These are phyloP conservation scores for Triticum monococcum DNA, from an alignment of 176 grass and related monocot species.

Conservation along the genomic window DNA sequence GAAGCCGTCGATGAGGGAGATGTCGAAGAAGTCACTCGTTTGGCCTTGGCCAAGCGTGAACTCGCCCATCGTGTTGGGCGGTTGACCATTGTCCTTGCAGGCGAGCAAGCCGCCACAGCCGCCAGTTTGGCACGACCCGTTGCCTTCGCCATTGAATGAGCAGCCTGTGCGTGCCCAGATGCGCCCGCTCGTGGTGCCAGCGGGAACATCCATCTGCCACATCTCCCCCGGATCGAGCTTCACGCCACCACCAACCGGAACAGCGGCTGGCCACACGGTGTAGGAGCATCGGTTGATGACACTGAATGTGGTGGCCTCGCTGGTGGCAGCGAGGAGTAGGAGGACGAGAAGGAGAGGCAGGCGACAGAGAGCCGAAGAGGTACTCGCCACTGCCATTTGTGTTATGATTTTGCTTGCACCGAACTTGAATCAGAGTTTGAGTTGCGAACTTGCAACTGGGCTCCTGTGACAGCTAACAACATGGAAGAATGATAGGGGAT, in stretches of 20 bases:
- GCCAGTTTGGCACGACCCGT: background rate
- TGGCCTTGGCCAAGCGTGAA: background rate
- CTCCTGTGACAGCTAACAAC: background rate
- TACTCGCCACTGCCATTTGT: background rate
- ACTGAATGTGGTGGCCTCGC: too few species aligned
- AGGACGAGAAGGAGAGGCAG: background rate
- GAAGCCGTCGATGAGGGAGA: background rate
- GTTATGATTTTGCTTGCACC: background rate
- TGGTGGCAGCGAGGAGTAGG: too few species aligned
- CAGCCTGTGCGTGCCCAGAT: conserved; percentile 12
- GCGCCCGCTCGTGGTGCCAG: too few species aligned
- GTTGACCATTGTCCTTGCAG: background rate
- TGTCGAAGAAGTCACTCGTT: background rate
- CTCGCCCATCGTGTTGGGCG: background rate
- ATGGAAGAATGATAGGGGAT: background rate
- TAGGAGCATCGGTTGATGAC: too few species aligned
- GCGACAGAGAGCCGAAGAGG: background rate
- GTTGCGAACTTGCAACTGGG: too few species aligned
- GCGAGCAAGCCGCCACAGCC: background rate
- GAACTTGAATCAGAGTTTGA: too few species aligned
- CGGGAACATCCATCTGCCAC: too few species aligned
- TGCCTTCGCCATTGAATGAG: background rate
- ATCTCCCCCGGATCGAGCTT: too few species aligned
- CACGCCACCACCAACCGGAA: too few species aligned
- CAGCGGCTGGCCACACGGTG: too few species aligned